Percentiles rank a stretch among this genome's conserved stretches.
These are phyloP conservation scores for Moringa oleifera DNA, from an alignment of 345 rosid species.

Conservation along the genomic window DNA sequence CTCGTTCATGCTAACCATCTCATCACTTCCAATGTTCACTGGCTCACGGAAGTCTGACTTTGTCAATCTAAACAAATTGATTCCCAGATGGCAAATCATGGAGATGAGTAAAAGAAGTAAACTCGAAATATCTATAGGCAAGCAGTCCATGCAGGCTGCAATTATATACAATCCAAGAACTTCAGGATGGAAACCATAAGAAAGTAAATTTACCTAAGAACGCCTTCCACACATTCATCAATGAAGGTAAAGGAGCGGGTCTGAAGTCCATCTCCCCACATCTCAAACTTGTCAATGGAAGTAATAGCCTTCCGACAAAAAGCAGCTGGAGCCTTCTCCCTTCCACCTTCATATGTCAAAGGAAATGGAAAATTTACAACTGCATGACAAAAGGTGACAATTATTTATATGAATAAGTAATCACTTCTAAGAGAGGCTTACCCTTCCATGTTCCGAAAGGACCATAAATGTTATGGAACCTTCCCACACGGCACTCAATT, in stretches of 20 bases:
- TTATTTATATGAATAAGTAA: background rate
- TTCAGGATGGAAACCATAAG: background rate
- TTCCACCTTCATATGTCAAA: slow-evolving; percentile 57
- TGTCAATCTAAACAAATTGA: slow-evolving; percentile 51
- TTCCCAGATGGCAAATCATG: background rate
- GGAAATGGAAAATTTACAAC: background rate
- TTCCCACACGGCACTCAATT: slow-evolving; percentile 89
- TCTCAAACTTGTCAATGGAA: slow-evolving; percentile 82
- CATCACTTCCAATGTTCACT: slow-evolving; percentile 97
- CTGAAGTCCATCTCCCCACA: slow-evolving; percentile 99
- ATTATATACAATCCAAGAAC: background rate
- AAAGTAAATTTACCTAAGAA: slow-evolving; percentile 60
- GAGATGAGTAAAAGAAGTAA: background rate
- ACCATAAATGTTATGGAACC: slow-evolving; percentile 98
- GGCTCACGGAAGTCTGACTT: slow-evolving; percentile 99
- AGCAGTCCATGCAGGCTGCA: background rate
- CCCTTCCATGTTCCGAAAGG: slow-evolving; percentile 99
- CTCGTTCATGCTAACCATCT: slow-evolving; percentile 99
- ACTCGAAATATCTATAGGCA: background rate
- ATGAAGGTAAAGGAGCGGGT: slow-evolving; percentile 98
- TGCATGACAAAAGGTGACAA: slow-evolving; percentile 5
- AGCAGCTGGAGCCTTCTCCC: slow-evolving; percentile 99
- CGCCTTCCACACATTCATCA: slow-evolving; percentile 99
- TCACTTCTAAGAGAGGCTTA: slow-evolving; percentile 14
- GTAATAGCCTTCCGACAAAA: slow-evolving; percentile 94